Conservation (phyloP, 2,329 filamentous ascomycete species). For the Monosporascus sp. region DNA sequence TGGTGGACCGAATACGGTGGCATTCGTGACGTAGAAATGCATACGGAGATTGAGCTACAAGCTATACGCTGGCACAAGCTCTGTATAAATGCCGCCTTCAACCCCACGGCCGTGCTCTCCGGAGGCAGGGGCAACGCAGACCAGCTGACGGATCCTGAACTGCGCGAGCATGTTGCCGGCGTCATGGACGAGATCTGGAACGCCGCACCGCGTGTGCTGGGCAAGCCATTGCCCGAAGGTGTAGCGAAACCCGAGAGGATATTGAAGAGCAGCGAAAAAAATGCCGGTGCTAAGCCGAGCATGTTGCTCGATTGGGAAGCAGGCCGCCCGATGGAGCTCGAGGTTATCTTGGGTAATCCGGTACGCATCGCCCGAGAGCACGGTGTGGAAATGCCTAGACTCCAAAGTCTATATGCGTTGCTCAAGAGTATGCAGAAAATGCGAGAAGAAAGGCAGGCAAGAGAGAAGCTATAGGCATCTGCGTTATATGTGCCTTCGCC, state of each 20-base stretch:
- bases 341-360: slow-evolving; percentile 68
- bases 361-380: slow-evolving; percentile 57
- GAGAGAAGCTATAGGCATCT: slow-evolving; percentile 30
- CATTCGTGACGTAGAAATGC: slow-evolving; percentile 60
- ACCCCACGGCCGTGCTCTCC: slow-evolving; percentile 64
- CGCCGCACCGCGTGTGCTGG: slow-evolving; percentile 58
- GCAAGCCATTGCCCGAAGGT: slow-evolving; percentile 51
- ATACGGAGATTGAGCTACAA: slow-evolving; percentile 62
- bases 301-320: slow-evolving; percentile 69
- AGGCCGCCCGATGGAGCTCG: slow-evolving; percentile 61
- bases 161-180: slow-evolving; percentile 55
- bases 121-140: slow-evolving; percentile 60
- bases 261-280: slow-evolving; percentile 56
- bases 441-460: slow-evolving; percentile 32
- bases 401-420: slow-evolving; percentile 64
- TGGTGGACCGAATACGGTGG: slow-evolving; percentile 52
- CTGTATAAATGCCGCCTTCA: slow-evolving; percentile 71
- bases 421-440: slow-evolving; percentile 56
- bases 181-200: slow-evolving; percentile 67
- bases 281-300: slow-evolving; percentile 58
- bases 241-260: slow-evolving; percentile 61
- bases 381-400: slow-evolving; percentile 59
- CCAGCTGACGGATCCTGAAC: slow-evolving; percentile 60
- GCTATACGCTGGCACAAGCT: slow-evolving; percentile 72
- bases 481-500: background rate